These are phyloP conservation scores for Colletotrichum echinochloae DNA, from an alignment of 2,329 filamentous ascomycete genomes.

Conservation along the genomic window DNA sequence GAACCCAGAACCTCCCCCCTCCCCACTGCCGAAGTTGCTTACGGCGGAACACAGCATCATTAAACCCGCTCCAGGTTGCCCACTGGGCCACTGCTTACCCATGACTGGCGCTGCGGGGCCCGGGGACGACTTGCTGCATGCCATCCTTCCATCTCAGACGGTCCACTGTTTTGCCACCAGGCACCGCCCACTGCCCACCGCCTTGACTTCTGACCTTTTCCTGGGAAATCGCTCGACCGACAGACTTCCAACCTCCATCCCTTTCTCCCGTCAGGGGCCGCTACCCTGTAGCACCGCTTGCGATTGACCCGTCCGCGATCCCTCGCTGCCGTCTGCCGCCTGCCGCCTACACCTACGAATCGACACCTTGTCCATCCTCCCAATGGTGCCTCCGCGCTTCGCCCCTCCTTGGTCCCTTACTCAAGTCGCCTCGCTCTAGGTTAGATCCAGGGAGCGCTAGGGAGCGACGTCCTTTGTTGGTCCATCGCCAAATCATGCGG, in stretches of 20 bases:
- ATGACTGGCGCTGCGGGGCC: constrained; percentile 13
- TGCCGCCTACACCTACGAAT: background rate
- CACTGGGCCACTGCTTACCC: background rate
- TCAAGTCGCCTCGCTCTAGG: background rate
- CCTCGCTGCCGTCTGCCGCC: background rate
- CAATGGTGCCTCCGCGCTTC: background rate
- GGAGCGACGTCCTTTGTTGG: background rate
- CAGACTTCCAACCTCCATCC: background rate
- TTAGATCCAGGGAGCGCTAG: background rate
- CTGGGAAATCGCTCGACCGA: background rate
- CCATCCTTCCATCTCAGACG: constrained; percentile 14
- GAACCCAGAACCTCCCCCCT: background rate
- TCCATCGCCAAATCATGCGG: background rate
- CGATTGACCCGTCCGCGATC: background rate
- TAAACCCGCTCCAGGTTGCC: background rate
- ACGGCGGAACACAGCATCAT: constrained; percentile 2
- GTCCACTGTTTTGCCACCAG: constrained; percentile 32
- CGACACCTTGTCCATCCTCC: background rate
- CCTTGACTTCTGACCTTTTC: background rate
- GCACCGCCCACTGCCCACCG: constrained; percentile 29
- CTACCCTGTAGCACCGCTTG: constrained; percentile 8
- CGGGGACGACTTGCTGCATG: constrained; percentile 16
- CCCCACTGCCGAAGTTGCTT: background rate
- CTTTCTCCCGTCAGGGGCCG: constrained; percentile 20
- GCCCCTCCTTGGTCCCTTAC: background rate